Evolutionary conservation across 176 grass and related monocot species (phyloP), one percentile per base, ranked within the genome.

Genomic region (Avena insularis): DNA sequence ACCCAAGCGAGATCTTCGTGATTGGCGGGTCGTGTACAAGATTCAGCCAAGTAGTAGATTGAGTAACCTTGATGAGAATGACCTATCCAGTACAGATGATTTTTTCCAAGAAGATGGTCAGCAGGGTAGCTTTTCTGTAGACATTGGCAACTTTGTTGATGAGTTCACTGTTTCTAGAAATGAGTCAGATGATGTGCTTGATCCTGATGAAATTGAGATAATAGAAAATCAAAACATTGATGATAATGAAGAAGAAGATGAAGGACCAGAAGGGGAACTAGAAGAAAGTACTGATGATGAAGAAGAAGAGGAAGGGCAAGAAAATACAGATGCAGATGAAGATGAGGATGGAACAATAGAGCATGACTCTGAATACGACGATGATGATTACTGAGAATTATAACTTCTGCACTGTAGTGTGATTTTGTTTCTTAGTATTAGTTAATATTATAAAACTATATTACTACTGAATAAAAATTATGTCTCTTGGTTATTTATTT

Each of bases 11-110:
- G 36, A 38, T 38, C 36, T 38, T 38, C 36, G 36, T 38, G 36
- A 38, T 38, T 38, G 36, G 36, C 36, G 36, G 36, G 36, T 38
- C 36, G 36, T 38, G 36, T 38, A 38, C 36, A 38, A 38, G 36
- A 38, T 84, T 4, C 82, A 75, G 9, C 82, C 66, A 83, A 83
- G 21, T 25, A 63, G 60, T 4, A 63, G n/a, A 63, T 27, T 38
- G 36, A 38, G 36, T 38, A 38, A 38, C 36, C 36, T 38, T 38
- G 36, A 38, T 38, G 60, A 5, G 9, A 21, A 63, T 25, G 60
- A 63, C 9, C 21, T 21, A 63, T 12, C 60, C 2, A 63, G 8
- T 63, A 11, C 60, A 27, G 60, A 11, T 63, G 20, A 25, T 12
- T 35, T 33, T 16, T 67, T 35, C 29, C 63, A 33, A 67, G 63